Percentiles rank a stretch among this genome's conserved stretches.
These are phyloP conservation scores for Rosa lucieae DNA, from an alignment of 306 rosid genomes.

Conservation along the genomic window DNA sequence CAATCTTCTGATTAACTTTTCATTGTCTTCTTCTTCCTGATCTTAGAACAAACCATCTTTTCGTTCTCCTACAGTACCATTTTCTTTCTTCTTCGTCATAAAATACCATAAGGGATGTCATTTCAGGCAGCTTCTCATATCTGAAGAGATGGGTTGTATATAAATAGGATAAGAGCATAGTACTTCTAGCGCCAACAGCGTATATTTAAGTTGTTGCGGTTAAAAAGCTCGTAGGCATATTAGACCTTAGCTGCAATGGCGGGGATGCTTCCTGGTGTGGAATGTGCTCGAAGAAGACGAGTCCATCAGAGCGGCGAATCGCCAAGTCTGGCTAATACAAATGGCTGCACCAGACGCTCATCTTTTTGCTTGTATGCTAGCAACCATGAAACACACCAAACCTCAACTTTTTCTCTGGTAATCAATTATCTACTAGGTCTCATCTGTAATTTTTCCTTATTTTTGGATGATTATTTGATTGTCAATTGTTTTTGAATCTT, in stretches of 20 bases:
- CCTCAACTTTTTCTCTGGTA: conserved; percentile 46
- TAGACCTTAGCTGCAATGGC: conserved; percentile 40
- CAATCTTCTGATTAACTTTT: not conserved
- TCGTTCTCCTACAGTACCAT: not conserved
- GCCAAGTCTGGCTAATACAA: conserved; percentile 19
- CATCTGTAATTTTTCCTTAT: not conserved
- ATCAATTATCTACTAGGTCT: not conserved
- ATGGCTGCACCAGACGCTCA: conserved; percentile 45
- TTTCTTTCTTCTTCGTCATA: not conserved
- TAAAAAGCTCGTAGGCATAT: not conserved
- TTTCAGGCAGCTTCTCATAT: conserved; percentile 5
- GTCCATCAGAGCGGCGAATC: conserved; percentile 57
- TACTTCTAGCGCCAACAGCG: not conserved
- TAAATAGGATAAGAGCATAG: not conserved
- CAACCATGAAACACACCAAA: conserved; percentile 44
- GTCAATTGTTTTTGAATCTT: not conserved
- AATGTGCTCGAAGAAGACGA: conserved; percentile 82
- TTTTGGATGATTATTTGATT: not conserved
- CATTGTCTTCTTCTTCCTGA: too few relatives aligned
- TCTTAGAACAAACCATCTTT: not conserved
- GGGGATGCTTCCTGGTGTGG: conserved; percentile 92
- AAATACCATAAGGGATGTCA: too few relatives aligned
- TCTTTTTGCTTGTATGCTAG: conserved; percentile 59
- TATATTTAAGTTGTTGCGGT: not conserved
- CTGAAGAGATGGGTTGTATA: not conserved